Base-by-base conservation (phyloP, 768 basidiomycete genomes). In the Gymnopilus dilepis region DNA sequence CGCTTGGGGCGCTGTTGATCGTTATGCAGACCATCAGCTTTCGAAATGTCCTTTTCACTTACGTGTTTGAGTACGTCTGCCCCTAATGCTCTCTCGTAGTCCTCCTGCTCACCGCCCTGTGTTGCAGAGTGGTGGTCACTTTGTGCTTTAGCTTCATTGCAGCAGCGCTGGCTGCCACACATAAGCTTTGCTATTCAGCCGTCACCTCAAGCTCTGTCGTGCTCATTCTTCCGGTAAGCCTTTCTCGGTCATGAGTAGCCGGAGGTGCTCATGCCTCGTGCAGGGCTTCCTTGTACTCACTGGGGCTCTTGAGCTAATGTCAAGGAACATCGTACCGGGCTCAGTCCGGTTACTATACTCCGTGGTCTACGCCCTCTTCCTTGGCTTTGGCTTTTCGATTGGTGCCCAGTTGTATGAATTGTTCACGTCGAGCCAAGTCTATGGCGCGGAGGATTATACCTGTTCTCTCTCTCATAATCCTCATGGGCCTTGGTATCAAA, bases 311-410 rank as follows among this genome's bases (percentile, higher is more conserved):
- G 94, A 95, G 70, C 76, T 94, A 21, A 85, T 91, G 60, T 89
- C 91, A 3, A 84, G 92, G 17, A 91, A 91, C 63, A 88, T 96
- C 67, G 86, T 94, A 30, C 81, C 91, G 0, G 92, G 94, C n/a
- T 88, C 91, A 11, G 92, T 95, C 31, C 83, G 92, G 38, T 79
- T 95, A 15, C 91, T 90, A 65, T 95, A 91, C 68, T 84, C 91
- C 24, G 80, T 91, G 55, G 82, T 91, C 59, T 95, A 95, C 69
- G 87, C 90, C n/a, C 78, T 89, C 17, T 89, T 88, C 72, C 78
- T 90, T 7, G 89, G 90, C 0, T 92, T 95, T 70, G 94, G 94
- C 4, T 84, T 94, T 9, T 85, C 91, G 0, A 91, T 95, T 47
- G 92, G 94, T 3, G 87, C 86, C 0, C 81, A 90, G 62, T 70